Evolutionary conservation across 2,329 filamentous ascomycete species (phyloP).

Genomic region (Colletotrichum coccodes): DNA sequence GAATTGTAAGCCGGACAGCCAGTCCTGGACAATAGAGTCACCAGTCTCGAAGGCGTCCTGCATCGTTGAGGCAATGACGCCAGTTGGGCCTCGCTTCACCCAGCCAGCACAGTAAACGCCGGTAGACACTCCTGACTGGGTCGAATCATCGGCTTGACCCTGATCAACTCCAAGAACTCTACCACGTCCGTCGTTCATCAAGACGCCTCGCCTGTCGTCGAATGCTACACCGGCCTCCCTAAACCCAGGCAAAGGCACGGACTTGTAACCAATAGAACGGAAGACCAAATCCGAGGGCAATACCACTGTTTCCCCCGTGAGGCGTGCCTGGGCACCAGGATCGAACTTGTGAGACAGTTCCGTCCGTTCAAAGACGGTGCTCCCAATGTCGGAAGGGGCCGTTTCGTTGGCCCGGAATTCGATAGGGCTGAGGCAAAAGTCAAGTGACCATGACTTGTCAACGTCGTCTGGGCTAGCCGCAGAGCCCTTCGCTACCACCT

Average conservation of each 20-base stretch:
- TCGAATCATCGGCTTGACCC: constrained; percentile 41
- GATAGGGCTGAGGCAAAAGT: constrained; percentile 84
- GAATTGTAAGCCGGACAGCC: constrained; percentile 60
- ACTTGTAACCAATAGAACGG: constrained; percentile 95
- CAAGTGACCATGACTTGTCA: constrained; percentile 81
- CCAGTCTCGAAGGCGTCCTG: constrained; percentile 91
- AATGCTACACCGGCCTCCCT: constrained; percentile 80
- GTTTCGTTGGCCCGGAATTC: constrained; percentile 67
- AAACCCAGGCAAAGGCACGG: constrained; percentile 80
- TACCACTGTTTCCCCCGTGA: constrained; percentile 59
- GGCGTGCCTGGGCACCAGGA: constrained; percentile 57
- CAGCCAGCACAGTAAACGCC: constrained; percentile 95
- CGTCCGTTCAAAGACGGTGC: constrained; percentile 75
- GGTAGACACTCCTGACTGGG: constrained; percentile 59
- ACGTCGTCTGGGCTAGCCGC: constrained; percentile 56
- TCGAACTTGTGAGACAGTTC: constrained; percentile 65
- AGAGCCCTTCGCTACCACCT: constrained; percentile 83
- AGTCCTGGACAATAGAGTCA: constrained; percentile 85
- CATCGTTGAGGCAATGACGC: constrained; percentile 97
- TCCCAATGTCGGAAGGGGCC: constrained; percentile 63
- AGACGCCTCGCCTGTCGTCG: constrained; percentile 76
- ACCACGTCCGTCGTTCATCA: constrained; percentile 84
- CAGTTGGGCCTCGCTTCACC: constrained; percentile 95
- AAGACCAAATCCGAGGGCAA: constrained; percentile 81
- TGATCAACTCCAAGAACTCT: constrained; percentile 65